These are phyloP conservation scores for Parathielavia hyrcaniae DNA, from an alignment of 495 filamentous ascomycete genomes.

Conservation along the genomic window DNA sequence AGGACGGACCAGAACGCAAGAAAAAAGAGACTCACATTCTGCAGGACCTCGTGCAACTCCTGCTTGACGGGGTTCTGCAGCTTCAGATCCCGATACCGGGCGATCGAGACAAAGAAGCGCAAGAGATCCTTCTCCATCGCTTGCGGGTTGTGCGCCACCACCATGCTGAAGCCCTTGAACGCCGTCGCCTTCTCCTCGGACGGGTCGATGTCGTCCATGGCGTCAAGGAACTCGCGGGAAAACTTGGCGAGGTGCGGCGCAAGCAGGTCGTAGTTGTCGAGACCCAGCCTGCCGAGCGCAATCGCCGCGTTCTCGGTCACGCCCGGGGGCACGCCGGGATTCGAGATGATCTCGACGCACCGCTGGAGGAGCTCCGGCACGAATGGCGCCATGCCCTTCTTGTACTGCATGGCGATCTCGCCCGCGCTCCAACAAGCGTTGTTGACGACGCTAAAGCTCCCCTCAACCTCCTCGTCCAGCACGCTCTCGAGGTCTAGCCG, in stretches of 20 bases:
- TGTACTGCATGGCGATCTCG: constrained; percentile 82
- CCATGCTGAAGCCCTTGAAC: constrained; percentile 78
- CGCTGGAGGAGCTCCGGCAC: constrained; percentile 68
- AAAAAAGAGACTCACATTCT: constrained; percentile 34
- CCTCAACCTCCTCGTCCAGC: constrained; percentile 65
- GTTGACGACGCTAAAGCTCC: constrained; percentile 85
- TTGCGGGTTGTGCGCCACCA: constrained; percentile 80
- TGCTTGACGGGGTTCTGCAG: constrained; percentile 42
- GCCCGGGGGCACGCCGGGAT: constrained; percentile 78
- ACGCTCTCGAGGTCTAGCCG: constrained; percentile 79
- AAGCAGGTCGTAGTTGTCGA: constrained; percentile 69
- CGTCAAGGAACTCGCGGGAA: constrained; percentile 70
- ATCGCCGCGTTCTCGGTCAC: constrained; percentile 94
- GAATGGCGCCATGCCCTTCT: constrained; percentile 65
- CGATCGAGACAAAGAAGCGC: constrained; percentile 80
- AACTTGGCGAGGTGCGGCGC: constrained; percentile 77
- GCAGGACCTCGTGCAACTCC: constrained; percentile 44
- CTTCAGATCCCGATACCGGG: constrained; percentile 58
- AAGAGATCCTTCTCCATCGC: constrained; percentile 82
- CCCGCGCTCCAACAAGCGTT: constrained; percentile 98
- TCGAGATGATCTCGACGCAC: constrained; percentile 70
- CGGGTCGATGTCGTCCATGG: constrained; percentile 76
- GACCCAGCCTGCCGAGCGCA: constrained; percentile 80
- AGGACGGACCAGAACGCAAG: not conserved
- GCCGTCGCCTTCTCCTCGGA: constrained; percentile 94